Base-by-base conservation (phyloP, 108 stramenopile genomes). In the Cyclotella baltica region DNA sequence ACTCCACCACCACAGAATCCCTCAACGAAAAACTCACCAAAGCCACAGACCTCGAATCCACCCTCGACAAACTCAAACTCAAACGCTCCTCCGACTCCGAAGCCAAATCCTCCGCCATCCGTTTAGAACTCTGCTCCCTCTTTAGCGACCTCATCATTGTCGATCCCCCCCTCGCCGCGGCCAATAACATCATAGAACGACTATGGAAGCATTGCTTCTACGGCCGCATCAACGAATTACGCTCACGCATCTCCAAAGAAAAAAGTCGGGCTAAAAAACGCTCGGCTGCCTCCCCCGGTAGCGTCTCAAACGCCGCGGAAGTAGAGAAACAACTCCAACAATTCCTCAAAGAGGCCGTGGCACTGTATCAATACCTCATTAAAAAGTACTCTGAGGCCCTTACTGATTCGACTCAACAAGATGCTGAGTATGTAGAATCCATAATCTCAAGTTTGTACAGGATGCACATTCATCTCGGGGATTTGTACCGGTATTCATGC, bases 161-260 rank as follows among this genome's bases (percentile, higher is more conserved):
- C 9, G 83, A 92, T 77, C 88, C 89, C 0, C 55, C 35, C 8
- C 29, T 83, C 13, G 83, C 91, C 6, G 37, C 65, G 0, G 62
- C 81, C 36, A 53, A 86, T 22, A 90, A 88, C 69, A 80, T 77
- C 11, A 50, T 74, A 3, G 84, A 80, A 52, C 85, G 92, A 5
- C 80, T 93, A 15, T 95, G 94, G 94, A 82, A 83, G 40, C 36
- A 58, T 31, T 95, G 94, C 70, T 95, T 95, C 73, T 93, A 95
- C 73, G 74, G 70, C 19, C 86, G 84, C 22, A 90, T 95, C 37
- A 68, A 56, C 30, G 77, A 84, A 28, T 72, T 87, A 46, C 83
- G 92, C 4, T 58, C 62, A 22, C 64, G 82, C 5, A 65, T 88
- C n/a, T 23, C 59, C n/a, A 78, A 70, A 31, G 88, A 87, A 63